A percentile compares a stretch with the other conserved stretches of the same genome.
These are phyloP conservation scores for Neonectria ditissima DNA, from an alignment of 2,329 filamentous ascomycete species.

Conservation along the genomic window DNA sequence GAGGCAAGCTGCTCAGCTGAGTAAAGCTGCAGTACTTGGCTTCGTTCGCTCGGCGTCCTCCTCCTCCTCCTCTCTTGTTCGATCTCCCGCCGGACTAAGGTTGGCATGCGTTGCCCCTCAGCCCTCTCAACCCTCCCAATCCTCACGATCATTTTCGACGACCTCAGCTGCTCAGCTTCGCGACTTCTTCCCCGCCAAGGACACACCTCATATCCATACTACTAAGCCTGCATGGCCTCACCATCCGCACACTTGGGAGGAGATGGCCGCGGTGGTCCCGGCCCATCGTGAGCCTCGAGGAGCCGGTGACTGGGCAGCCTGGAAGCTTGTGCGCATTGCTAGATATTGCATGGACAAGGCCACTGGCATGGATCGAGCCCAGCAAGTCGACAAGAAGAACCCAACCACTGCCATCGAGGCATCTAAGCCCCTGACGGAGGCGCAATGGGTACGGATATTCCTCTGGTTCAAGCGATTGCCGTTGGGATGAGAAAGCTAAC, in stretches of 20 bases:
- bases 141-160: slow-evolving; percentile 60
- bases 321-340: slow-evolving; percentile 79
- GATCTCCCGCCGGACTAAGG: slow-evolving; percentile 26
- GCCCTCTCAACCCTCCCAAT: slow-evolving; percentile 34
- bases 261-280: slow-evolving; percentile 80
- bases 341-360: slow-evolving; percentile 84
- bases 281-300: slow-evolving; percentile 81
- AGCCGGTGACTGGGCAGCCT: slow-evolving; percentile 82
- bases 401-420: slow-evolving; percentile 67
- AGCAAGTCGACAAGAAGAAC: slow-evolving; percentile 71
- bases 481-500: slow-evolving; percentile 27
- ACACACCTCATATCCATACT: slow-evolving; percentile 70
- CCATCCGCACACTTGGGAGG: slow-evolving; percentile 79
- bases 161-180: slow-evolving; percentile 59
- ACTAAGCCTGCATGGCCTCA: slow-evolving; percentile 77
- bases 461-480: neutral
- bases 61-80: slow-evolving; percentile 31
- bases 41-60: slow-evolving; percentile 30
- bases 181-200: slow-evolving; percentile 73
- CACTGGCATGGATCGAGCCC: slow-evolving; percentile 79
- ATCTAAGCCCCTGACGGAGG: slow-evolving; percentile 77
- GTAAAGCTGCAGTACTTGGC: slow-evolving; percentile 39
- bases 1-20: slow-evolving; percentile 43
- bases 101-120: slow-evolving; percentile 31
- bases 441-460: slow-evolving; percentile 75